These are phyloP conservation scores for Trifolium pratense DNA, from an alignment of 306 rosid species.

Conservation along the genomic window DNA sequence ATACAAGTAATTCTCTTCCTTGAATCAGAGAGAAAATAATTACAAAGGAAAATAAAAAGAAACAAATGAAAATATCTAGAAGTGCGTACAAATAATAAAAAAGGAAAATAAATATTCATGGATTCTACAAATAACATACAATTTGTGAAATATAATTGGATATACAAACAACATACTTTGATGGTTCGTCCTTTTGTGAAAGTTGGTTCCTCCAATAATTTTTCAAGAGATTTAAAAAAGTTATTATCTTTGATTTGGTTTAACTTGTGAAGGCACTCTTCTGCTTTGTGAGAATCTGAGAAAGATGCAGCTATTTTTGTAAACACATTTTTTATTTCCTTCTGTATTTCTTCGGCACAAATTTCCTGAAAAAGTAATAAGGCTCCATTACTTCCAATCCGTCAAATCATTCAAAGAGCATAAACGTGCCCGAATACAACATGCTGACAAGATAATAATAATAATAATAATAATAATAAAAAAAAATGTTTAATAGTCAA, in stretches of 20 bases:
- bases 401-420: slow-evolving; percentile 1
- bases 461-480: neutral
- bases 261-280: slow-evolving; percentile 72
- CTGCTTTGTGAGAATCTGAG: slow-evolving; percentile 76
- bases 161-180: slow-evolving; percentile 58
- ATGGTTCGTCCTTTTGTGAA: slow-evolving; percentile 48
- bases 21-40: no score
- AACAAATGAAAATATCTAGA: no score
- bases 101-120: no score
- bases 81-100: no score
- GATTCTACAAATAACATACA: no score
- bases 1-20: no score
- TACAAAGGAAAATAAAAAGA: no score
- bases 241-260: slow-evolving; percentile 73
- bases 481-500: neutral
- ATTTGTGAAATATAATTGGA: slow-evolving; percentile 37
- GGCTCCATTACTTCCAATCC: no score
- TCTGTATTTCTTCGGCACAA: slow-evolving; percentile 65
- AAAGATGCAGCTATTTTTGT: slow-evolving; percentile 70
- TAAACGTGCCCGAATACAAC: slow-evolving; percentile 5
- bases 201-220: slow-evolving; percentile 61
- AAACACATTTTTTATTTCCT: slow-evolving; percentile 53
- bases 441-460: slow-evolving; percentile 5
- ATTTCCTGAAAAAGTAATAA: slow-evolving; percentile 57
- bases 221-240: slow-evolving; percentile 64